A percentile compares a stretch with the other conserved stretches of the same genome.
These are phyloP conservation scores for Populus tremula DNA, from an alignment of 345 rosid genomes.

Conservation along the genomic window DNA sequence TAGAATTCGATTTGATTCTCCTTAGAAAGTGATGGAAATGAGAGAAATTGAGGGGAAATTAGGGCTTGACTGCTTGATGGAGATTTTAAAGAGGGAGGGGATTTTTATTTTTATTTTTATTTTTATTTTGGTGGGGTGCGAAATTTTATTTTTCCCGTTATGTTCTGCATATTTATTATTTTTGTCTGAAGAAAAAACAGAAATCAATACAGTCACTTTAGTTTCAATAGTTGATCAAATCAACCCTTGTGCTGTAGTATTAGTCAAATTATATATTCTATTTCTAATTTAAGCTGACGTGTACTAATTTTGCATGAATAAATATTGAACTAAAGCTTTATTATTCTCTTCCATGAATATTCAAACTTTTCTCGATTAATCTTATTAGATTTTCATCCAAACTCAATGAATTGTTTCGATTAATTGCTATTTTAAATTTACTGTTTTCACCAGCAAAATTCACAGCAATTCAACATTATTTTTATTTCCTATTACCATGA, in stretches of 20 bases:
- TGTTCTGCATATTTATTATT: background rate
- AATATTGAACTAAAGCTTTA: background rate
- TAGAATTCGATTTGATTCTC: background rate
- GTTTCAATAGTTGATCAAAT: background rate
- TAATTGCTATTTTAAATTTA: too few relatives aligned
- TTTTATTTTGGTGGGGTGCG: background rate
- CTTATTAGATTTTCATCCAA: background rate
- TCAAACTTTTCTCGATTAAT: background rate
- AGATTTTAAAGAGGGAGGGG: too few relatives aligned
- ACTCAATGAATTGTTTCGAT: too few relatives aligned
- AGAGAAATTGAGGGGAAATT: background rate
- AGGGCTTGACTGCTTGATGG: background rate
- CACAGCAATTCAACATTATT: background rate
- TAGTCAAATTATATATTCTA: background rate
- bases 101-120: background rate
- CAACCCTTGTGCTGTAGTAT: background rate
- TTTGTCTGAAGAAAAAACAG: background rate
- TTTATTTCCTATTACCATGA: background rate
- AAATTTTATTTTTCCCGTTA: background rate
- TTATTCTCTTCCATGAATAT: too few relatives aligned
- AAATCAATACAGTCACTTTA: background rate
- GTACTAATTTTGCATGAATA: background rate
- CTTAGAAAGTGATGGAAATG: background rate
- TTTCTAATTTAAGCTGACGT: background rate
- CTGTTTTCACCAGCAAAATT: background rate